A percentile compares a stretch with the other conserved stretches of the same genome.
Conservation (phyloP, 2,329 filamentous ascomycete species). For the Bimuria novae-zelandiae region DNA sequence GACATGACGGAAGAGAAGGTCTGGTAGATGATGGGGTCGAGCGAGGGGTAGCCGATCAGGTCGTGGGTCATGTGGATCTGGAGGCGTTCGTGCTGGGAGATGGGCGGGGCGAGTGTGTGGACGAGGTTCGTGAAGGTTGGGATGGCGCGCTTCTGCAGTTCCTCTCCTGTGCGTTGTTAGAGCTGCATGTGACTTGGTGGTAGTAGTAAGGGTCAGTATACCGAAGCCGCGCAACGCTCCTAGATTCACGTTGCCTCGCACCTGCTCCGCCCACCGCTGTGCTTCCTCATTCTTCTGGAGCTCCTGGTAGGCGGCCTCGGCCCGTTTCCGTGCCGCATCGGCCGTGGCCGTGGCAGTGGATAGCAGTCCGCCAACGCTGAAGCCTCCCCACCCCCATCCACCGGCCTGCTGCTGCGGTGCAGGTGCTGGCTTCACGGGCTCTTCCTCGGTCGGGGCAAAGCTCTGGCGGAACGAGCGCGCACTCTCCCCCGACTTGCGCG, state of each 20-base stretch:
- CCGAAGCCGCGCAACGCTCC: conserved; percentile 76
- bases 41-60: conserved; percentile 87
- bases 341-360: conserved; percentile 82
- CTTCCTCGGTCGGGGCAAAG: conserved; percentile 66
- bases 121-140: conserved; percentile 95
- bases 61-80: conserved; percentile 98
- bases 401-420: conserved; percentile 55
- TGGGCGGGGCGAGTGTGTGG: conserved; percentile 92
- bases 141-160: conserved; percentile 70
- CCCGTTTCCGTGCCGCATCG: conserved; percentile 83
- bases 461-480: conserved; percentile 71
- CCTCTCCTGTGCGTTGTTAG: conserved; percentile 67
- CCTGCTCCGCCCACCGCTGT: conserved; percentile 93
- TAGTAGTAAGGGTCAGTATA: conserved; percentile 48
- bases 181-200: background rate
- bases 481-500: conserved; percentile 79
- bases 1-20: conserved; percentile 96
- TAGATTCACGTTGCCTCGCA: conserved; percentile 90
- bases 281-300: conserved; percentile 97
- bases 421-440: conserved; percentile 49
- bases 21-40: conserved; percentile 88
- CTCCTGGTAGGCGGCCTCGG: conserved; percentile 90
- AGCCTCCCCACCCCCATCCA: conserved; percentile 63
- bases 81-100: conserved; percentile 93
- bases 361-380: conserved; percentile 55